Base-by-base conservation (phyloP, 1,139 yeast genomes). In the Diutina sp. region DNA sequence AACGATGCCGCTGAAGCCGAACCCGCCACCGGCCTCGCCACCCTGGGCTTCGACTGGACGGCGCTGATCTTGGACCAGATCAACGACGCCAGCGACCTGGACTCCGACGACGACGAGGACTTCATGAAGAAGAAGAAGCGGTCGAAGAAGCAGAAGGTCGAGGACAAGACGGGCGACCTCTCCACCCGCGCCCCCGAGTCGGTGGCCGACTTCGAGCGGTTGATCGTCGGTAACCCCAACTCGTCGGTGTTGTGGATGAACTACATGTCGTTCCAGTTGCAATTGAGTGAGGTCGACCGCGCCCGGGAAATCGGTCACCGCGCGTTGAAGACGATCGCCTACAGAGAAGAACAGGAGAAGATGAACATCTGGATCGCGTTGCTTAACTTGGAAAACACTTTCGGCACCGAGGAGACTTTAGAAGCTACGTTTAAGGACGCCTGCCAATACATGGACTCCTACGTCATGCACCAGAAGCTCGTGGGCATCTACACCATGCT, bases 171-270 rank as follows among this genome's bases (percentile, higher is more conserved):
- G 18, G 91, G 86, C 55, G 95, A 88, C 58, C 78, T 93, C 60
- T 83, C 83, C 64, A 80, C 95, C 29, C 79, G 91, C 65, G 87
- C 93, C 12, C 99, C 99, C 46, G 95, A 91, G 69, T 90, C 97
- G 57, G 86, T 84, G 55, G 74, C 84, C 58, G 99, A 93, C 71
- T 93, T 90, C 66, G 99, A 93, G 71, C 83, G 99, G 65, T 74
- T 93, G 61, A 78, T 93, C 57, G 80, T 93, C 59, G 96, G 97
- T 66, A 87, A 87, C 66, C 98, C 99, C 57, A 87, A 90, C 73
- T 89, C 97, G 2, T 91, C 99, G 1, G 82, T 91, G 56, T 73
- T 90, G 62, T 93, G 99, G 99, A 91, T 93, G 90, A 90, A 91
- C 71, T 93, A 88, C 71, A 93, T 95, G 97, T 93, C 98, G 3